Base-by-base conservation (phyloP, 2,329 filamentous ascomycete species). In the Trichoderma oligosporum region DNA sequence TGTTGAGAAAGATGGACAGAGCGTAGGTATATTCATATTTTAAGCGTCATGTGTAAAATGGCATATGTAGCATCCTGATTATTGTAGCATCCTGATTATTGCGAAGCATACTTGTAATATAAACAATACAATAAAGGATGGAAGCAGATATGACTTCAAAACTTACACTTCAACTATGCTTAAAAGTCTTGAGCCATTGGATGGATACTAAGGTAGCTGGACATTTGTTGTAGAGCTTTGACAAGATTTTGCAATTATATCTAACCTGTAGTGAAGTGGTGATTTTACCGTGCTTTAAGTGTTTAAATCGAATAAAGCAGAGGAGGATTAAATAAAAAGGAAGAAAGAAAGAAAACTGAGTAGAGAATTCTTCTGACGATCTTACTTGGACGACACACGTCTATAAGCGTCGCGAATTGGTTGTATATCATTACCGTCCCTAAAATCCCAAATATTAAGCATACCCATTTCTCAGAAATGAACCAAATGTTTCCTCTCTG, bases 351-450 rank as follows among this genome's bases (percentile, higher is more conserved):
- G 5, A 27, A 33, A 25, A 9, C 8, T 25, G 38, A 53, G 39
- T 18, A 33, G 49, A 52, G 56, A 57, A 29, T n/a, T 12, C 25
- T 29, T 46, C 47, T 33, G 22, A 16, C 55, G 29, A 35, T 57
- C 54, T 57, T 49, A 24, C 42, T 57, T 42, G 44, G 38, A 51
- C 39, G 38, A 47, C 56, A 41, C 41, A 41, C 56, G 47, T 58
- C 47, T 58, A 58, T 58, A 51, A 58, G 56, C 56, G 24, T 38
- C 38, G 56, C 47, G 47, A 45, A 27, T 16, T 48, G 16, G 33
- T 27, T 31, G 49, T 58, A 42, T 58, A 58, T 52, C 56, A 47
- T 58, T 53, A 55, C 18, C 48, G n/a, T 48, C 22, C 31, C 39
- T 9, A 16, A 41, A 9, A 33, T 38, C 27, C 53, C 24, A 33